A percentile compares a stretch with the other conserved stretches of the same genome.
phyloP scores from a whole-genome alignment of 805 yeast genomes.

The Starmerella etchellsii region DNA sequence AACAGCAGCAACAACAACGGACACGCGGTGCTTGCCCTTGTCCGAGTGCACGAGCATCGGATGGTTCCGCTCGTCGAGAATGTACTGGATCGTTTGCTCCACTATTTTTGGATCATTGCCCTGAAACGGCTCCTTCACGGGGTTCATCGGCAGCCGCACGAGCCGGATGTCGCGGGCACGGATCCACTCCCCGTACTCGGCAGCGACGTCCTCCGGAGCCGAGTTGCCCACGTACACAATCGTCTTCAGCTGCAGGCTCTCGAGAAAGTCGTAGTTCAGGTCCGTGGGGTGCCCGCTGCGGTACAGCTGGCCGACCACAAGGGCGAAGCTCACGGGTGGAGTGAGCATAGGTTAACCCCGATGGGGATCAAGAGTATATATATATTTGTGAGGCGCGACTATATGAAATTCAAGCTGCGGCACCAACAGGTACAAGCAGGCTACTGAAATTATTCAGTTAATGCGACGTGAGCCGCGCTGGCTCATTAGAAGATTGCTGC shows the following conservation, averaged over 20 bases:
- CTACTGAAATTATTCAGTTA: no score
- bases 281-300: slow-evolving; percentile 92
- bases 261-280: slow-evolving; percentile 65
- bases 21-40: slow-evolving; percentile 95
- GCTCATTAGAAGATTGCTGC: no score
- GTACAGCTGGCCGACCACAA: slow-evolving; percentile 77
- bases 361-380: no score
- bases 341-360: slow-evolving; percentile 40
- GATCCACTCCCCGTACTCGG: slow-evolving; percentile 62
- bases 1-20: slow-evolving; percentile 84
- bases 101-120: slow-evolving; percentile 48
- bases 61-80: slow-evolving; percentile 43
- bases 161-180: slow-evolving; percentile 39
- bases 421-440: no score
- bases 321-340: slow-evolving; percentile 84
- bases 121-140: slow-evolving; percentile 63
- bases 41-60: slow-evolving; percentile 87
- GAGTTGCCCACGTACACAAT: slow-evolving; percentile 56
- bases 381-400: no score
- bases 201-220: slow-evolving; percentile 34
- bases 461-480: no score
- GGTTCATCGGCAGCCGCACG: slow-evolving; percentile 50
- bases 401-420: no score
- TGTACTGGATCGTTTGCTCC: slow-evolving; percentile 28
- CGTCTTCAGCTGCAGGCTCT: slow-evolving; percentile 56